Base-by-base conservation (phyloP, 2,329 filamentous ascomycete genomes). In the Penicillium sp. region DNA sequence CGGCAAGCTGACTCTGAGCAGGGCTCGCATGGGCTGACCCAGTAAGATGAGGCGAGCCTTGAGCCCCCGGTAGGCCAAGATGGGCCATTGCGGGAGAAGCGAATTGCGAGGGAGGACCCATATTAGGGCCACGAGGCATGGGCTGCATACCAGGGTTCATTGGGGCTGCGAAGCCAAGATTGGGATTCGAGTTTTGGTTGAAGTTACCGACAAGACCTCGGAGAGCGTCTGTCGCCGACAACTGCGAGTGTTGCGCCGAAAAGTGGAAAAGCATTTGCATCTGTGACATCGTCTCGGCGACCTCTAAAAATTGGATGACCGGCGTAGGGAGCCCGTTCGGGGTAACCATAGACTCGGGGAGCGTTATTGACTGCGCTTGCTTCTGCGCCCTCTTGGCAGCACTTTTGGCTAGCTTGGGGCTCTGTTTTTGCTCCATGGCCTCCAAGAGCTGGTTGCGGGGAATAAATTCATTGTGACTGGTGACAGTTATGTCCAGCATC, bases 381-480 rank as follows among this genome's bases (percentile, higher is more conserved):
- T 80, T 80, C 62, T 81, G 79, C 52, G 80, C 79, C 55, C 78
- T 74, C 67, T 84, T 84, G 51, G 76, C 74, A 39, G 77, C 68
- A 52, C 81, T 81, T 68, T 87, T 87, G 48, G 80, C 80, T 68
- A 86, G 80, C 65, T 82, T 84, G n/a, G 82, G 84, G 42, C 81
- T 86, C 64, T 81, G 79, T 55, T 83, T 87, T 68, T 81, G 80
- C 52, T 83, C 82, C 11, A 81, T 79, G 14, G 80, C 81, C 61
- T 78, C 79, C 60, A 80, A 59, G 10, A 87, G 69, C 49, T 81
- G 81, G 59, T 81, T 85, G 53, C 91, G 86, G 23, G 92, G 88
- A 46, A 98, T 80, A 67, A 89, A 96, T 75, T 98, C 93, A 64
- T 93, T 90, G 67, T 96, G 89, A 50, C 82, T 83, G 35, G 81